Percentiles rank a stretch among this genome's conserved stretches.
phyloP scores from a whole-genome alignment of 768 basidiomycete genomes.

The Pseudohyphozyma bogoriensis region DNA sequence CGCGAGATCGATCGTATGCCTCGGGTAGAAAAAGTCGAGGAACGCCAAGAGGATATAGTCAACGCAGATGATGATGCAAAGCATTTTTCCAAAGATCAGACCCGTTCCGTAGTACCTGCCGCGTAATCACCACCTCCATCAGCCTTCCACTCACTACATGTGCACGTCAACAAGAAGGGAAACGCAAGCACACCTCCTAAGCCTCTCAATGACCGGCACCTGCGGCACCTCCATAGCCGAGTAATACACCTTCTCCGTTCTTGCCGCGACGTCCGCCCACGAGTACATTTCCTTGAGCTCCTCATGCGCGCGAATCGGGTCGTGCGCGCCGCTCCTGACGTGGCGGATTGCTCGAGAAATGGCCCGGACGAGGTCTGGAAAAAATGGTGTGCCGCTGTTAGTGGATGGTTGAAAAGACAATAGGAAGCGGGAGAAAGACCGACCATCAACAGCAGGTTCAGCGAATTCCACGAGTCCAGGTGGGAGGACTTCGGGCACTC shows the following conservation, averaged over 20 bases:
- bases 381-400: background rate
- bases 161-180: background rate
- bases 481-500: constrained; percentile 89
- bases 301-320: constrained; percentile 64
- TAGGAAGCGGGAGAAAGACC: constrained; percentile 29
- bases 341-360: constrained; percentile 68
- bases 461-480: constrained; percentile 93
- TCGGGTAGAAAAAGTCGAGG: constrained; percentile 74
- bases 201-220: constrained; percentile 64
- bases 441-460: constrained; percentile 85
- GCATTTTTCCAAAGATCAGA: constrained; percentile 76
- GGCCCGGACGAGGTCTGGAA: constrained; percentile 68
- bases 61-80: constrained; percentile 75
- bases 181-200: constrained; percentile 51
- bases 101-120: constrained; percentile 62
- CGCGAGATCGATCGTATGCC: constrained; percentile 62
- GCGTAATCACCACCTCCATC: too few relatives aligned
- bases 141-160: background rate
- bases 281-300: constrained; percentile 74
- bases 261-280: constrained; percentile 66
- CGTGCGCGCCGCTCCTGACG: constrained; percentile 57
- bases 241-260: constrained; percentile 76
- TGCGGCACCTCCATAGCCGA: constrained; percentile 53
- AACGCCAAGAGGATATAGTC: constrained; percentile 78
- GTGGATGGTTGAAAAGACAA: background rate